Evolutionary conservation across 2,329 filamentous ascomycete species (phyloP).

Genomic region (Ceratocystis ficicola): DNA sequence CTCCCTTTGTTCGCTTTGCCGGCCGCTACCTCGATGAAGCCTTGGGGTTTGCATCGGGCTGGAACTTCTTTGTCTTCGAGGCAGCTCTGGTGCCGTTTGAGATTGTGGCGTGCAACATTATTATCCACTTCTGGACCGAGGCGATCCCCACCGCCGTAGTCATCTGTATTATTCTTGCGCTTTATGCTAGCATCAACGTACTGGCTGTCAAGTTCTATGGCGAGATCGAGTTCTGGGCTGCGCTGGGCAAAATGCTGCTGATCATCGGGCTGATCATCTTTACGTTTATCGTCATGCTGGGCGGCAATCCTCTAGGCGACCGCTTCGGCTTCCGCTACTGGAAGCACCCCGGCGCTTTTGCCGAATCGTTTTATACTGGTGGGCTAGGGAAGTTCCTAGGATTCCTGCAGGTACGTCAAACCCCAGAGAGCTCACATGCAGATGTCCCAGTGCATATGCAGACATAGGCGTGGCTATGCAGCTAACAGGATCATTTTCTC

Average conservation of each 20-base stretch:
- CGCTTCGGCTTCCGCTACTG: constrained; percentile 59
- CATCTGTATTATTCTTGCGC: constrained; percentile 41
- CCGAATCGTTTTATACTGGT: constrained; percentile 51
- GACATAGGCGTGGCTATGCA: background rate
- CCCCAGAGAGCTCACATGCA: background rate
- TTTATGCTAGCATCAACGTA: constrained; percentile 50
- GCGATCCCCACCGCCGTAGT: constrained; percentile 47
- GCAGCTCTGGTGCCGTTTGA: constrained; percentile 57
- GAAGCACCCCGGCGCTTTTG: constrained; percentile 58
- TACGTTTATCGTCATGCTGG: constrained; percentile 73
- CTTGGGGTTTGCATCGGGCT: constrained; percentile 59
- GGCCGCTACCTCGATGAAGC: constrained; percentile 64
- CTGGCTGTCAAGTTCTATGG: constrained; percentile 64
- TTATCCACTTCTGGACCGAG: constrained; percentile 52
- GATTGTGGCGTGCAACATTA: constrained; percentile 51
- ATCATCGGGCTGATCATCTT: constrained; percentile 61
- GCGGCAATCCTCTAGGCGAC: constrained; percentile 63
- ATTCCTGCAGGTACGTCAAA: constrained; percentile 34
- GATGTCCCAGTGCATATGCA: background rate
- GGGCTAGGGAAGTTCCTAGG: constrained; percentile 60
- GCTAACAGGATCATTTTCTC: background rate
- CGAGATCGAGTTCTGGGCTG: constrained; percentile 64
- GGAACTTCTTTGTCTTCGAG: constrained; percentile 63
- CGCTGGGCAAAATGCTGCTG: constrained; percentile 58
- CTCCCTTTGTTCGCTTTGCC: constrained; percentile 66